A percentile compares a stretch with the other conserved stretches of the same genome.
Evolutionary conservation across 805 yeast genomes (phyloP).

Genomic region (Pichia kluyveri): DNA sequence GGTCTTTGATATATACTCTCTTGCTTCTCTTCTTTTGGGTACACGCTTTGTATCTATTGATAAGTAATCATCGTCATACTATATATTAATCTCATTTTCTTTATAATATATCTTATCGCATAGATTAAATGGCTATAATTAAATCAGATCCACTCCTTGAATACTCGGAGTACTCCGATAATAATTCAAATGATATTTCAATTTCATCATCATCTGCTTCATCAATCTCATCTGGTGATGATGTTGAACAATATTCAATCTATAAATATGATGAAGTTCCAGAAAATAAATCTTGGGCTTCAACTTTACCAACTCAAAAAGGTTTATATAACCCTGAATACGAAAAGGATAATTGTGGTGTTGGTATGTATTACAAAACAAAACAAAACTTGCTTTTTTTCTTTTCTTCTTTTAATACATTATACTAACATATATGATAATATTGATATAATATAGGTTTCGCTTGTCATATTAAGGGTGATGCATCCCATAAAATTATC

Average conservation of each 20-base stretch:
- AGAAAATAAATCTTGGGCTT: conserved; percentile 86
- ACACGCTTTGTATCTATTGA: neutral
- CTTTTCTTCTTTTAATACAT: neutral
- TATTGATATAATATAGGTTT: conserved; percentile 36
- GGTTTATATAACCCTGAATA: conserved; percentile 90
- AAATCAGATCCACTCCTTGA: conserved; percentile 23
- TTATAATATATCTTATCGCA: no score
- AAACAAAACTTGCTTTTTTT: neutral
- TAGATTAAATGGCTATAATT: conserved; percentile 14
- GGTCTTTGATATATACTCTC: no score
- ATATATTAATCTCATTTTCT: no score
- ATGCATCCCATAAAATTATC: conserved; percentile 81
- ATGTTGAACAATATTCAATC: conserved; percentile 27
- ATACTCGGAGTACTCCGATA: conserved; percentile 12
- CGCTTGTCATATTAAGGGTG: conserved; percentile 88
- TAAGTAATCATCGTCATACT: no score
- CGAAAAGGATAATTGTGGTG: conserved; percentile 98
- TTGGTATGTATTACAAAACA: conserved; percentile 38
- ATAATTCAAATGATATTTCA: neutral
- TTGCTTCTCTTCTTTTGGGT: no score
- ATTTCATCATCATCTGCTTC: neutral
- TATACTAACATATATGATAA: neutral
- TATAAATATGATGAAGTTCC: conserved; percentile 68
- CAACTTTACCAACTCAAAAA: conserved; percentile 72
- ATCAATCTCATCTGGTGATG: neutral